Conservation (phyloP, 352 stramenopile species). For the Hyphochytrium catenoides region DNA sequence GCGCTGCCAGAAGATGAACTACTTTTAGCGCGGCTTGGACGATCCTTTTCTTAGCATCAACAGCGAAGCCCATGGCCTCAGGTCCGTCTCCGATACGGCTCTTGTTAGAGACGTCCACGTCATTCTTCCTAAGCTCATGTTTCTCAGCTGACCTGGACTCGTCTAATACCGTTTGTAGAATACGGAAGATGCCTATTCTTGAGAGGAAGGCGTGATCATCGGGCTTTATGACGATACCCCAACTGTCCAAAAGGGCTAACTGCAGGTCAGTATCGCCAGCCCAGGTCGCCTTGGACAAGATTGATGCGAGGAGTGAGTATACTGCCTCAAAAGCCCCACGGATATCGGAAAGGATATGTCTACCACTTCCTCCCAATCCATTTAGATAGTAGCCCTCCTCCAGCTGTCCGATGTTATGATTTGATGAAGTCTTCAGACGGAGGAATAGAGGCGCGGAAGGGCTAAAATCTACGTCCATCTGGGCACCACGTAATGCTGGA, state of each 20-base stretch:
- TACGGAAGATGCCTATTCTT: conserved; percentile 57
- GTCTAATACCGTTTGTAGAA: conserved; percentile 64
- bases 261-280: conserved; percentile 46
- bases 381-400: conserved; percentile 47
- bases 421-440: too few species aligned
- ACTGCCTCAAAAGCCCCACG: conserved; percentile 53
- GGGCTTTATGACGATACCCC: conserved; percentile 58
- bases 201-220: conserved; percentile 69
- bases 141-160: conserved; percentile 21
- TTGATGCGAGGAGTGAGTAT: conserved; percentile 40
- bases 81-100: conserved; percentile 8
- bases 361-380: conserved; percentile 44
- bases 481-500: too few species aligned
- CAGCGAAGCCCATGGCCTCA: conserved; percentile 18
- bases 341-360: conserved; percentile 40
- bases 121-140: conserved; percentile 13
- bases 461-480: too few species aligned
- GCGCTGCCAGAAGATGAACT: conserved; percentile 55
- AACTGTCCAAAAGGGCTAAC: conserved; percentile 45
- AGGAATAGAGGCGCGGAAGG: too few species aligned
- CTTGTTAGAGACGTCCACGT: conserved; percentile 13
- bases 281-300: conserved; percentile 54
- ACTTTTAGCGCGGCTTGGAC: conserved; percentile 60
- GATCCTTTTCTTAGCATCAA: conserved; percentile 36
- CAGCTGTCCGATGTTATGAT: too few species aligned